phyloP scores from a whole-genome alignment of 257 asterid species.

The Coffea eugenioides region DNA sequence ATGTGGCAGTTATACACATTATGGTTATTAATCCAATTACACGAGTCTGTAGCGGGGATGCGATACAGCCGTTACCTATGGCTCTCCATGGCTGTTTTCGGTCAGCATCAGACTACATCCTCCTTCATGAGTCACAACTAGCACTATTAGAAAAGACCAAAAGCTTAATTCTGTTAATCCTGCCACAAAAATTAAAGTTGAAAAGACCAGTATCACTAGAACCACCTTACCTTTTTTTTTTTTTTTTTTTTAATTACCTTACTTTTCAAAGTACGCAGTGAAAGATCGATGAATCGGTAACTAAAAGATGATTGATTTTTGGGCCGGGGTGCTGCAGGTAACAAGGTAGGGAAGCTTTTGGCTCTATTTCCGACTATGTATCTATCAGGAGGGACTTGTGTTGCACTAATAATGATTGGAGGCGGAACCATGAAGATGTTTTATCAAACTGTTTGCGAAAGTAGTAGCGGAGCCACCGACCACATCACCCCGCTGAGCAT shows the following conservation, averaged over 20 bases:
- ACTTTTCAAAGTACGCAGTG: no score
- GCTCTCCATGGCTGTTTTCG: constrained; percentile 79
- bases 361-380: constrained; percentile 78
- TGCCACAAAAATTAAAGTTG: no score
- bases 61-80: constrained; percentile 84
- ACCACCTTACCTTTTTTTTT: no score
- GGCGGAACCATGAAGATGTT: constrained; percentile 69
- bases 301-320: no score
- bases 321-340: constrained; percentile 39
- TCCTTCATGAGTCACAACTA: no score
- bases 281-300: no score
- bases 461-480: constrained; percentile 22
- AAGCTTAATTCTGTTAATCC: no score
- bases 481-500: constrained; percentile 34
- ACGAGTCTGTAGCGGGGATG: constrained; percentile 58
- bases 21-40: constrained; percentile 80
- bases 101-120: constrained; percentile 27
- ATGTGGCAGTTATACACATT: constrained; percentile 80
- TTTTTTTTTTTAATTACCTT: neutral
- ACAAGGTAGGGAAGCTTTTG: constrained; percentile 56
- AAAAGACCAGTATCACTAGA: no score
- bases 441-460: constrained; percentile 45
- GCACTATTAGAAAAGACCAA: no score
- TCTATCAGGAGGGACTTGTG: constrained; percentile 91
- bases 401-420: constrained; percentile 77